Evolutionary conservation across 2,329 filamentous ascomycete species (phyloP).

Genomic region (Colletotrichum brevisporum): DNA sequence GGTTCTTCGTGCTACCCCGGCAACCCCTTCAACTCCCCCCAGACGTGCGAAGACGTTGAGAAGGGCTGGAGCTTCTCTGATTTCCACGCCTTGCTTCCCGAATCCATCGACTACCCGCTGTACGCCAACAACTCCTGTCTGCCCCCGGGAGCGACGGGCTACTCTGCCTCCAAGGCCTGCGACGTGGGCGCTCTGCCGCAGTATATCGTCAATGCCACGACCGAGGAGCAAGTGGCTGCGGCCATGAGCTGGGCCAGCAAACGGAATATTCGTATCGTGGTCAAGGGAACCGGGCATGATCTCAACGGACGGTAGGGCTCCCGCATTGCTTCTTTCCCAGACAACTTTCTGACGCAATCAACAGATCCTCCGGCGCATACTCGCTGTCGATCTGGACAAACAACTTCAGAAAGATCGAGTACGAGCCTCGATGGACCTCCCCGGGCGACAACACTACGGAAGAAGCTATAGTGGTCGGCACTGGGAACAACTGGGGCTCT

Average conservation of each 20-base stretch:
- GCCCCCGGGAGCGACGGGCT: conserved; percentile 8
- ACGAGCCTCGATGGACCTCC: conserved; percentile 19
- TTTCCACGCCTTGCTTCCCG: conserved; percentile 24
- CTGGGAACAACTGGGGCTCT: conserved; percentile 48
- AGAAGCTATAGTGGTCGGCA: conserved; percentile 19
- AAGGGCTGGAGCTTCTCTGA: conserved; percentile 16
- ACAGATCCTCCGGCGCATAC: conserved; percentile 42
- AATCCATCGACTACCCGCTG: conserved; percentile 17
- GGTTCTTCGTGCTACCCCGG: conserved; percentile 61
- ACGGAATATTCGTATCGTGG: conserved; percentile 62
- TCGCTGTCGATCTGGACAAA: conserved; percentile 42
- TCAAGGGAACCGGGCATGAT: conserved; percentile 69
- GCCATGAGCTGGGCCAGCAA: conserved; percentile 40
- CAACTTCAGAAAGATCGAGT: conserved; percentile 35
- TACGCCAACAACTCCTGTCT: conserved; percentile 33
- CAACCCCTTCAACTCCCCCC: conserved; percentile 16
- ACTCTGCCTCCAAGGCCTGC: conserved; percentile 46
- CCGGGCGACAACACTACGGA: conserved; percentile 29
- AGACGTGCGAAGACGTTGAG: conserved; percentile 23
- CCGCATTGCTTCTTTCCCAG: not conserved
- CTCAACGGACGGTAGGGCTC: conserved; percentile 68
- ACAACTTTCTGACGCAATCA: not conserved
- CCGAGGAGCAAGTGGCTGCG: conserved; percentile 47
- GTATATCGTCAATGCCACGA: conserved; percentile 53
- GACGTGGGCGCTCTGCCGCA: conserved; percentile 49